Evolutionary conservation across 2,329 filamentous ascomycete genomes (phyloP), one percentile per base, ranked within the genome.

Genomic region (Cercospora sp.): DNA sequence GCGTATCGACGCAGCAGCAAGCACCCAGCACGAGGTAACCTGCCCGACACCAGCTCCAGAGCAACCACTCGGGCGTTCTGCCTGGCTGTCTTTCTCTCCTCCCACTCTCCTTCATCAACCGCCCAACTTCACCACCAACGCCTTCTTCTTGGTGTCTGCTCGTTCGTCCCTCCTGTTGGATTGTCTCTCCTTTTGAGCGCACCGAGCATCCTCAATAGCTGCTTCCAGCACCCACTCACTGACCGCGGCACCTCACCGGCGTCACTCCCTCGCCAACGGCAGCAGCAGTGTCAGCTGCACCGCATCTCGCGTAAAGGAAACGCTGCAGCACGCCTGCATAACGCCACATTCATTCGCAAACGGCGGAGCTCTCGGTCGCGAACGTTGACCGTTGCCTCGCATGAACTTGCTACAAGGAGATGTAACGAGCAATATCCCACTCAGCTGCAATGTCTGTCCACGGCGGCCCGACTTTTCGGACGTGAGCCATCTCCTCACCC

Each of bases 401-500:
- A 74, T 72, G 75, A 75, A 76, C 73, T 75, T 69, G 69, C 65
- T 72, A 69, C 59, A 63, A 67, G 81, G 59, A 79, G 79, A 77
- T 79, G 67, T 71, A 74, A 18, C 62, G 20, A 72, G 75, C 73
- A 75, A 72, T 59, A 89, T 93, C 68, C 88, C 91, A 66, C 87
- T 97, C 60, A 82, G 88, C 73, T 98, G 94, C 87, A 89, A 85
- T 75, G 90, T 97, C 73, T 98, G 94, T 78, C 90, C 91, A 40
- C 92, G 90, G 73, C 86, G 86, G 69, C 92, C 92, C 45, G 87
- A 82, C 31, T 97, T 97, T 81, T 97, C 93, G 65, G 94, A 98
- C 79, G 85, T 93, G 55, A 97, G 94, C 36, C 94, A 97, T 79
- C 84, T 97, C 42, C 87, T 98, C 76, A 98, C 94, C 12, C 94